Evolutionary conservation across 2,329 filamentous ascomycete genomes (phyloP).

Genomic region (Aureobasidium sp.): DNA sequence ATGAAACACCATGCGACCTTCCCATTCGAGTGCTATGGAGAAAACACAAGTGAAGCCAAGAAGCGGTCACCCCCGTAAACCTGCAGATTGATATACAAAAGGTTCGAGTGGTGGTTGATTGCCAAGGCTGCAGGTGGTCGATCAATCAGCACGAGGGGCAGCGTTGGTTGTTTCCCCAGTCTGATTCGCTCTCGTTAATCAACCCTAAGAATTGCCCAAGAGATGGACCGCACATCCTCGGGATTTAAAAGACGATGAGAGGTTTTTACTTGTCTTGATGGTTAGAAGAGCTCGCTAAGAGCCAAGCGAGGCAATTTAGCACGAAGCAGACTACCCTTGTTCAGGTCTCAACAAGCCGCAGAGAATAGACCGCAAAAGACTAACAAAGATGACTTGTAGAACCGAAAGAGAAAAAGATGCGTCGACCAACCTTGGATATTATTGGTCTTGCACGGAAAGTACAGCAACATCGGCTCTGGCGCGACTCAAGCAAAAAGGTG

Average conservation of each 20-base stretch:
- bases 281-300: background rate
- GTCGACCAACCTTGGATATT: background rate
- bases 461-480: background rate
- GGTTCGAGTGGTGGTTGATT: background rate
- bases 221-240: background rate
- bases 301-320: background rate
- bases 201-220: background rate
- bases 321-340: background rate
- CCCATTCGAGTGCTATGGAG: background rate
- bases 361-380: background rate
- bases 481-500: background rate
- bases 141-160: background rate
- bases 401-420: background rate
- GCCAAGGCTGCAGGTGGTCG: slow-evolving; percentile 11
- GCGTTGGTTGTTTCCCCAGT: slow-evolving; percentile 7
- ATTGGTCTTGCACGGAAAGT: background rate
- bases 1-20: slow-evolving; percentile 4
- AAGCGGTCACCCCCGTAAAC: slow-evolving; percentile 7
- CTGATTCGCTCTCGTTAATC: background rate
- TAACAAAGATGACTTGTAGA: background rate
- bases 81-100: slow-evolving; percentile 10
- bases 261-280: background rate
- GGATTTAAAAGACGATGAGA: background rate
- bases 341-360: background rate
- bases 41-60: background rate